Percentiles rank a stretch among this genome's conserved stretches.
These are phyloP conservation scores for Heliamphora exappendiculata DNA, from an alignment of 148 eudicot species.

Conservation along the genomic window DNA sequence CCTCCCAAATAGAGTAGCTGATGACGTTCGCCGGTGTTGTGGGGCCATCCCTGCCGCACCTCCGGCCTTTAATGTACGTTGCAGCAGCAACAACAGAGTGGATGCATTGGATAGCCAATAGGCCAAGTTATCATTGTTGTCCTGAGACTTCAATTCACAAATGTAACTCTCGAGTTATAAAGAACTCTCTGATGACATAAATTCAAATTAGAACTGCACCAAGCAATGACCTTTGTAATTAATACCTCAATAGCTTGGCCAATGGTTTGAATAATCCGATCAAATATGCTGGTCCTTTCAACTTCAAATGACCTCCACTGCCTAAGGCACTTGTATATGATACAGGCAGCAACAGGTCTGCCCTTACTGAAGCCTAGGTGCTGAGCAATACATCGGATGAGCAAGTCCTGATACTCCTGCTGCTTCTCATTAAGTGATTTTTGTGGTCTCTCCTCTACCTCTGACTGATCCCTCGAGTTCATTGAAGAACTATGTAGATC, in stretches of 20 bases:
- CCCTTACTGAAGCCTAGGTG: slow-evolving; percentile 76
- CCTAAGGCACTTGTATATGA: slow-evolving; percentile 81
- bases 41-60: slow-evolving; percentile 67
- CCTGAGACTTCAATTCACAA: slow-evolving; percentile 56
- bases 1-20: slow-evolving; percentile 73
- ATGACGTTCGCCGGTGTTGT: slow-evolving; percentile 56
- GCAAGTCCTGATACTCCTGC: slow-evolving; percentile 87
- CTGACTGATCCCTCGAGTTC: slow-evolving; percentile 44
- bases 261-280: slow-evolving; percentile 72
- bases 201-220: neutral
- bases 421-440: slow-evolving; percentile 83
- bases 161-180: slow-evolving; percentile 10
- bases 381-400: slow-evolving; percentile 80
- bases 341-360: slow-evolving; percentile 81
- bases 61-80: slow-evolving; percentile 69
- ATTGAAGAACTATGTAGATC: slow-evolving; percentile 59
- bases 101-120: slow-evolving; percentile 90
- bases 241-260: slow-evolving; percentile 79
- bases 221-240: slow-evolving; percentile 1
- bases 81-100: slow-evolving; percentile 65
- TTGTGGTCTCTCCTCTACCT: slow-evolving; percentile 72
- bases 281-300: slow-evolving; percentile 83
- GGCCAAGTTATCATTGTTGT: slow-evolving; percentile 65
- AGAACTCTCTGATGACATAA: neutral
- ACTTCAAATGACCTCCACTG: slow-evolving; percentile 95